Percentiles rank a stretch among this genome's conserved stretches.
phyloP scores from a whole-genome alignment of 2,329 filamentous ascomycete species.

The Xylaria sp. region DNA sequence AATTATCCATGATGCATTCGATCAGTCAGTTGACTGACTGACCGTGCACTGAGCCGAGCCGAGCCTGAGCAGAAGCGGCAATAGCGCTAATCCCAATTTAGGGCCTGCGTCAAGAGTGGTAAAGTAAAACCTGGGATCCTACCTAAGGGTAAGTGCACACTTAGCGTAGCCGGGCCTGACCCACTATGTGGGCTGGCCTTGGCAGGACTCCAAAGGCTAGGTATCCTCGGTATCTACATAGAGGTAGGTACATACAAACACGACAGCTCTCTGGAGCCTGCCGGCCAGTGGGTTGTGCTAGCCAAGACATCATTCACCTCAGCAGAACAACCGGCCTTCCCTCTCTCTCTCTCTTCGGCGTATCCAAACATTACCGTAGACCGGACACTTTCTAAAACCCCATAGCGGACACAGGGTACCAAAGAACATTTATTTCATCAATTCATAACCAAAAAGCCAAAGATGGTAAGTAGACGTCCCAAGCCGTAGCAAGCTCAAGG shows the following conservation, averaged over 20 bases:
- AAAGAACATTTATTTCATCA: slow-evolving; percentile 5
- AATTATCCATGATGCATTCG: no score
- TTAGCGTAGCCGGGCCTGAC: no score
- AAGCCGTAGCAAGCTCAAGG: slow-evolving; percentile 3
- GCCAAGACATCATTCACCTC: slow-evolving; percentile 1
- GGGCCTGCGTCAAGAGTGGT: no score
- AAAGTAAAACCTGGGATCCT: no score
- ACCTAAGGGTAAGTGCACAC: no score
- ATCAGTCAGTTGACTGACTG: no score
- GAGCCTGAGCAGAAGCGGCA: no score
- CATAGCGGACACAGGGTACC: neutral
- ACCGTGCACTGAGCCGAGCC: no score
- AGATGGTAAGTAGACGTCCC: slow-evolving; percentile 58
- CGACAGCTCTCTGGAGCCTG: slow-evolving; percentile 48
- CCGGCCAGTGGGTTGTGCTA: slow-evolving; percentile 25
- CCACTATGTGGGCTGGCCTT: slow-evolving; percentile 36
- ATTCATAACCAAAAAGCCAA: slow-evolving; percentile 46
- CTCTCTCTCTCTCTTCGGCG: slow-evolving; percentile 3
- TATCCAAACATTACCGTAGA: neutral
- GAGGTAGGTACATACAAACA: slow-evolving; percentile 27
- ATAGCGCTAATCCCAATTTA: no score
- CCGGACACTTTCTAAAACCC: neutral
- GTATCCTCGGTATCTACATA: no score
- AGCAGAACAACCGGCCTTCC: slow-evolving; percentile 8
- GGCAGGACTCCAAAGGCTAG: slow-evolving; percentile 41